These are phyloP conservation scores for Punctularia strigosozonata DNA, from an alignment of 768 basidiomycete genomes.

Conservation along the genomic window DNA sequence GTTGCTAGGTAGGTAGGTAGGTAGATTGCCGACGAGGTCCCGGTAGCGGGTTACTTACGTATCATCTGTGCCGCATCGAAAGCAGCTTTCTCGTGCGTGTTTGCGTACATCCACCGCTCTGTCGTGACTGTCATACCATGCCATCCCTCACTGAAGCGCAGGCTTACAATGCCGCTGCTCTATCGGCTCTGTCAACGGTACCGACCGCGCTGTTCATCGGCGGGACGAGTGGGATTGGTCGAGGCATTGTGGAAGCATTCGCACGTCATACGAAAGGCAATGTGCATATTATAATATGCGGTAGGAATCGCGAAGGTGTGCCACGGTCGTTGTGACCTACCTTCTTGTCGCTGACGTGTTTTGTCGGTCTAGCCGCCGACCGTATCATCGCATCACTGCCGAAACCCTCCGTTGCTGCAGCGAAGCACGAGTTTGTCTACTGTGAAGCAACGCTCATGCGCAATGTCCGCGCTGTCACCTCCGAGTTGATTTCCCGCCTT, in stretches of 20 bases:
- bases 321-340: no score
- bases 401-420: conserved; percentile 12
- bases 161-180: conserved; percentile 17
- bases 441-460: conserved; percentile 41
- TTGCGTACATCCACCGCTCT: no score
- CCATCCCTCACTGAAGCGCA: conserved; percentile 19
- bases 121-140: no score
- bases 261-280: conserved; percentile 34
- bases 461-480: conserved; percentile 27
- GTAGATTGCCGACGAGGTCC: no score
- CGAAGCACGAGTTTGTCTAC: conserved; percentile 32
- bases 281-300: conserved; percentile 39
- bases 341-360: no score
- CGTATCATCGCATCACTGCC: conserved; percentile 32
- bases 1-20: no score
- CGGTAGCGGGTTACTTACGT: no score
- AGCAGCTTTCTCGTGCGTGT: no score
- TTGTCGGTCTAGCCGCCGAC: conserved; percentile 36
- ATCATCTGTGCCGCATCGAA: no score
- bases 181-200: conserved; percentile 5
- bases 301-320: conserved; percentile 32
- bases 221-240: conserved; percentile 24
- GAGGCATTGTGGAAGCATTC: conserved; percentile 34
- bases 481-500: conserved; percentile 18
- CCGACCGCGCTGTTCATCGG: conserved; percentile 22